Evolutionary conservation across 2,329 filamentous ascomycete genomes (phyloP).

Genomic region (Diplodia sapinea): DNA sequence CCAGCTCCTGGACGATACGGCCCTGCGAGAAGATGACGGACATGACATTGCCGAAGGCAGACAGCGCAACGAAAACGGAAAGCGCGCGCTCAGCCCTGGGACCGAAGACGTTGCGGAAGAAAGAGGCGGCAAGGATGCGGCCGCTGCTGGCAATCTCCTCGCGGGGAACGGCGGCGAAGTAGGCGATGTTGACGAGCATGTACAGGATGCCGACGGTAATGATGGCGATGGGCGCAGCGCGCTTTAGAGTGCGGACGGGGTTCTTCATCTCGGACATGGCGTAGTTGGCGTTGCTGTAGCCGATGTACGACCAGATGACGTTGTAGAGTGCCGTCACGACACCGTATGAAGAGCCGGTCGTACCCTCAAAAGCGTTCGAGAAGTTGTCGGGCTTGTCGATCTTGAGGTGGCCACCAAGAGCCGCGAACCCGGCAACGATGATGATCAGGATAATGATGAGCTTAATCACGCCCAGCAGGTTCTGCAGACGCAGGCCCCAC

Average conservation of each 20-base stretch:
- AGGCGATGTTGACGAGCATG: conserved; percentile 70
- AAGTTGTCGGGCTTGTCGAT: conserved; percentile 69
- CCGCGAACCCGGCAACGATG: conserved; percentile 65
- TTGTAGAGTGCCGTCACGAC: conserved; percentile 74
- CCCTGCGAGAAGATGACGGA: conserved; percentile 73
- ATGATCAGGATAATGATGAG: conserved; percentile 70
- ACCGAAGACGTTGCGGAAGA: conserved; percentile 64
- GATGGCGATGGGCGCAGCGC: conserved; percentile 68
- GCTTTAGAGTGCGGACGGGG: conserved; percentile 68
- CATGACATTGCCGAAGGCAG: conserved; percentile 71
- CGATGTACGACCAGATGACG: conserved; percentile 73
- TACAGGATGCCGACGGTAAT: conserved; percentile 65
- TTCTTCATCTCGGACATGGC: conserved; percentile 69
- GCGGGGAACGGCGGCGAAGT: conserved; percentile 67
- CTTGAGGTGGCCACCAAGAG: conserved; percentile 65
- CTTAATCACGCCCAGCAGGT: conserved; percentile 69
- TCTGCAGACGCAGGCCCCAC: conserved; percentile 71
- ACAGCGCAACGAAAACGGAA: conserved; percentile 70
- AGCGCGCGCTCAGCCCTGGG: conserved; percentile 61
- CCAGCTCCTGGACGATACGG: conserved; percentile 69
- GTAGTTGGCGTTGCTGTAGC: conserved; percentile 73
- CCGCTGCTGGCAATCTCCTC: conserved; percentile 61
- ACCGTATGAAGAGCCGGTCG: conserved; percentile 69
- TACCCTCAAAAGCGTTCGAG: conserved; percentile 67
- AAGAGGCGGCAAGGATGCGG: conserved; percentile 61